Percentiles rank a stretch among this genome's conserved stretches.
Conservation (phyloP, 257 asterid species). For the Petrea volubilis region DNA sequence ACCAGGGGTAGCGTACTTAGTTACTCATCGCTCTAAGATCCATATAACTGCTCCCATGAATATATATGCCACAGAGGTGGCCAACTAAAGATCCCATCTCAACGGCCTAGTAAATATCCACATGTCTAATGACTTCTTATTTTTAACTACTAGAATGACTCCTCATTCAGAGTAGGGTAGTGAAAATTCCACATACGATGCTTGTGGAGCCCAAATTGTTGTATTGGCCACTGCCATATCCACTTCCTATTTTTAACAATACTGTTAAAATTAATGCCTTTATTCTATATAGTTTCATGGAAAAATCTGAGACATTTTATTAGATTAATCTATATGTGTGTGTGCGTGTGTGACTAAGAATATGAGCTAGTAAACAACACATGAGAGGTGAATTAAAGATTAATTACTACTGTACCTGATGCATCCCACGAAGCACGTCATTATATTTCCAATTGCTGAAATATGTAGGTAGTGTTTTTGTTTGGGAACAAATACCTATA, state of each 20-base stretch:
- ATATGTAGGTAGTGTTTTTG: too few species aligned
- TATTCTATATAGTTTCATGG: too few species aligned
- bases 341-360: too few species aligned
- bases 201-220: constrained; percentile 49
- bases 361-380: too few species aligned
- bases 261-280: not conserved
- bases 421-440: constrained; percentile 18
- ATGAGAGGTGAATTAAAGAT: too few species aligned
- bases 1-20: not conserved
- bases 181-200: constrained; percentile 38
- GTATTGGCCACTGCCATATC: constrained; percentile 50
- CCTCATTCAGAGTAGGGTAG: constrained; percentile 50
- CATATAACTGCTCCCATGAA: constrained; percentile 34
- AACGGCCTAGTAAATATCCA: constrained; percentile 50
- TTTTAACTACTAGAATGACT: constrained; percentile 38
- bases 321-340: too few species aligned
- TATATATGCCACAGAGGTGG: constrained; percentile 29
- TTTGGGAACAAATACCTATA: too few species aligned
- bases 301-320: too few species aligned
- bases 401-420: too few species aligned
- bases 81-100: constrained; percentile 50
- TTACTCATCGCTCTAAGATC: constrained; percentile 29
- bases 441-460: constrained; percentile 27
- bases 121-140: constrained; percentile 32
- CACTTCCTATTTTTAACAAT: constrained; percentile 14